Percentiles rank a stretch among this genome's conserved stretches.
Conservation (phyloP, 495 filamentous ascomycete genomes). For the Penicillium subrubescens region DNA sequence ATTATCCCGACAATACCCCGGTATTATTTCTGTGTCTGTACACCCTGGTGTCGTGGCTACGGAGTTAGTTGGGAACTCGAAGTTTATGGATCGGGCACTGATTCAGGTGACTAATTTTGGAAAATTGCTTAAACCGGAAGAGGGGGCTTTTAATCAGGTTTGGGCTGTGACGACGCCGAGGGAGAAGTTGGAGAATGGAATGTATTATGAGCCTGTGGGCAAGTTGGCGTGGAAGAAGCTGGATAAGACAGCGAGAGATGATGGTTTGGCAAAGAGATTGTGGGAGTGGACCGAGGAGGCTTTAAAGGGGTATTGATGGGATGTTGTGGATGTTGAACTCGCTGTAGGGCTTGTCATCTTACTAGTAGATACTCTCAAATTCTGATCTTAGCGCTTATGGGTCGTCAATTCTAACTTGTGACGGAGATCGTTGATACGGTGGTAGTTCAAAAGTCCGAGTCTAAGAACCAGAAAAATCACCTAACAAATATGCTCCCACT, state of each 20-base stretch:
- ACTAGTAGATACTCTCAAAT: not conserved
- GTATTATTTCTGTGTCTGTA: constrained; percentile 21
- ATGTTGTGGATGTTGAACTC: not conserved
- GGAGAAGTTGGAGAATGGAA: constrained; percentile 36
- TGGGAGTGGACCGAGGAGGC: constrained; percentile 57
- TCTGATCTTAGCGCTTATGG: not conserved
- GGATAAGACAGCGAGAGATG: constrained; percentile 32
- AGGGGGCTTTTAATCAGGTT: constrained; percentile 55
- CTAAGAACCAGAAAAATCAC: too few relatives aligned
- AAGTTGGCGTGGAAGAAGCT: constrained; percentile 23
- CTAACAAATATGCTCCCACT: too few relatives aligned
- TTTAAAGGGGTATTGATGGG: constrained; percentile 11
- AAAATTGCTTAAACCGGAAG: constrained; percentile 11
- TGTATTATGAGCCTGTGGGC: constrained; percentile 57
- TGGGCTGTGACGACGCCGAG: constrained; percentile 51
- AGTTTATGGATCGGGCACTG: constrained; percentile 16
- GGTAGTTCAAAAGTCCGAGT: too few relatives aligned
- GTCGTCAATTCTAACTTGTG: not conserved
- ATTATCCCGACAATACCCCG: constrained; percentile 53
- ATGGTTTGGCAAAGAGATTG: constrained; percentile 47
- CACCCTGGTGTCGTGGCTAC: constrained; percentile 47
- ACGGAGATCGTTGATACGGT: too few relatives aligned
- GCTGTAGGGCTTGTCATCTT: not conserved
- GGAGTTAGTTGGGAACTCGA: constrained; percentile 33
- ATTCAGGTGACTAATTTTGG: constrained; percentile 21